These are phyloP conservation scores for Lolium perenne DNA, from an alignment of 176 grass and related monocot genomes.

Conservation along the genomic window DNA sequence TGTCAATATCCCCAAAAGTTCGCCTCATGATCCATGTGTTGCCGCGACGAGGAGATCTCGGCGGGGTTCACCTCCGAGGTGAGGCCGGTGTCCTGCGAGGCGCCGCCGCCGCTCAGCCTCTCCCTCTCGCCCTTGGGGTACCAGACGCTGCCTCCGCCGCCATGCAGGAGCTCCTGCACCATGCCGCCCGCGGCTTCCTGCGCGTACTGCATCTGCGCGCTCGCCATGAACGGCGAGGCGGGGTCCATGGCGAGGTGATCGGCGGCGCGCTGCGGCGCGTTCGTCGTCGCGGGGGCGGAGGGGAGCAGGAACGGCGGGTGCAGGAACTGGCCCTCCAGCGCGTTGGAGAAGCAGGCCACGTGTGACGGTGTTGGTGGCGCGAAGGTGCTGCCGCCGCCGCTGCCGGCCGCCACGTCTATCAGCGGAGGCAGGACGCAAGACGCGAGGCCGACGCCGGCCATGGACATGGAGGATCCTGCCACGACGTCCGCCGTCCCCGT, in stretches of 20 bases:
- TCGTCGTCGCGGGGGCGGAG: background rate
- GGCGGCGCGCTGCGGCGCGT: too few species aligned
- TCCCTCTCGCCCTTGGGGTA: conserved; percentile 53
- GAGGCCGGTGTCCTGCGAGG: conserved; percentile 68
- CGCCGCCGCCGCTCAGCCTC: conserved; percentile 36
- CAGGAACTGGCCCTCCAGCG: conserved; percentile 60
- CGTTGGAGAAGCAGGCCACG: conserved; percentile 96
- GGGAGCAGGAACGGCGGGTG: conserved; percentile 41
- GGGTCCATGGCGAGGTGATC: conserved; percentile 5
- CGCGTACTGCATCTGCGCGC: conserved; percentile 37
- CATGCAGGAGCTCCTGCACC: conserved; percentile 45
- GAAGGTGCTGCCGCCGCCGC: background rate
- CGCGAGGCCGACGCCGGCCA: conserved; percentile 17
- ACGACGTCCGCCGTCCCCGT: conserved; percentile 4
- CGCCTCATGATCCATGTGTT: conserved; percentile 42
- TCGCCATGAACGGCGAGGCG: conserved; percentile 25
- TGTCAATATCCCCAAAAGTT: conserved; percentile 53
- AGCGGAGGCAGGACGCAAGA: conserved; percentile 48
- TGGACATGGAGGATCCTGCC: conserved; percentile 10
- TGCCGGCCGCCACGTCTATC: conserved; percentile 48
- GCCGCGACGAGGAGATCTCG: conserved; percentile 57
- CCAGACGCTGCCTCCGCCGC: conserved; percentile 38
- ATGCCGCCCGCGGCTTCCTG: conserved; percentile 27
- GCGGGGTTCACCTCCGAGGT: conserved; percentile 65
- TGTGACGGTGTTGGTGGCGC: conserved; percentile 26